These are phyloP conservation scores for Oryza meyeriana DNA, from an alignment of 176 grass and related monocot species.

Conservation along the genomic window DNA sequence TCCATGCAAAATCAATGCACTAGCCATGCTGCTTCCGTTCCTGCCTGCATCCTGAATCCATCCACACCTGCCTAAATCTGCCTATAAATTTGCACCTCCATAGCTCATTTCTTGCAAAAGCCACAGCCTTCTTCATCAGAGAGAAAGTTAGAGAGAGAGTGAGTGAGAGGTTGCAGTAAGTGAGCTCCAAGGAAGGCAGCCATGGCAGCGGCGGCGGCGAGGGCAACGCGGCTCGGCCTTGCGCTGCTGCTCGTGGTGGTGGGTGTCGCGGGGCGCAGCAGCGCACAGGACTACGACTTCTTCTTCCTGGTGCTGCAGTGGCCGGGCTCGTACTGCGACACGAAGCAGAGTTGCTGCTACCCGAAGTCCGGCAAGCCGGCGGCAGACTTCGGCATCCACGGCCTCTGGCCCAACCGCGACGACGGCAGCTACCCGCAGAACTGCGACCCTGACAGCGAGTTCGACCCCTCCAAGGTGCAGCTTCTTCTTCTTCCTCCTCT, in stretches of 20 bases:
- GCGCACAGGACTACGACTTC: background rate
- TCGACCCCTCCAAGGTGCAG: slow-evolving; percentile 61
- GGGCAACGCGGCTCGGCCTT: background rate
- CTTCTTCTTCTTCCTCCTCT: background rate
- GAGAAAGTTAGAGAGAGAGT: background rate
- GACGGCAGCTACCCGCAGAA: slow-evolving; percentile 91
- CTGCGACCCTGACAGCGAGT: slow-evolving; percentile 48
- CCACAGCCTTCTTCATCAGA: background rate
- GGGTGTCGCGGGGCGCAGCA: too few species aligned
- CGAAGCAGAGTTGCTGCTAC: slow-evolving; percentile 86
- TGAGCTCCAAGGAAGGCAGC: too few species aligned
- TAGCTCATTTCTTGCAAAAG: background rate
- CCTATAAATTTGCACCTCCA: background rate
- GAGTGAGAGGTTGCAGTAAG: background rate
- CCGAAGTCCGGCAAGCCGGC: slow-evolving; percentile 75
- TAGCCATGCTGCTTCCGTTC: background rate
- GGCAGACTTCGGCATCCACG: slow-evolving; percentile 94
- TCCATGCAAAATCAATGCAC: background rate
- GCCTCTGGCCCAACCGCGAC: slow-evolving; percentile 91
- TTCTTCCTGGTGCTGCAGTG: slow-evolving; percentile 47
- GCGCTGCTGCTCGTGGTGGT: background rate
- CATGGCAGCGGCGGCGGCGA: background rate
- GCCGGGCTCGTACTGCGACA: slow-evolving; percentile 91
- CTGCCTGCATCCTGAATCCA: too few species aligned
- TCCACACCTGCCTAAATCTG: background rate